These are phyloP conservation scores for Mortierella sp. DNA, from an alignment of 371 early-diverging fungal species.

Conservation along the genomic window DNA sequence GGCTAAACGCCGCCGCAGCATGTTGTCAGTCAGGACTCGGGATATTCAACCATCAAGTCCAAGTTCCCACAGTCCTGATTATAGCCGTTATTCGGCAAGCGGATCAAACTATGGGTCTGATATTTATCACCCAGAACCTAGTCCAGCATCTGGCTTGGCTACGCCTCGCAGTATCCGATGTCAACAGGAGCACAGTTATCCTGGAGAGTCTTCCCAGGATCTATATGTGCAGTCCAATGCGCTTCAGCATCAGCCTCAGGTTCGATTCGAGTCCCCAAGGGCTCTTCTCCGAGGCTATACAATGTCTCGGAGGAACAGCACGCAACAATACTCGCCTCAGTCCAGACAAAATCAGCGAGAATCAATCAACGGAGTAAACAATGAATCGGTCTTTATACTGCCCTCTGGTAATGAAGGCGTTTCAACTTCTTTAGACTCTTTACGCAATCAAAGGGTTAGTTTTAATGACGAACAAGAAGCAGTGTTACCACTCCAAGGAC, in stretches of 20 bases:
- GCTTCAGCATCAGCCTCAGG: not conserved
- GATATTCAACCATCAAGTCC: not conserved
- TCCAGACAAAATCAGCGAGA: not conserved
- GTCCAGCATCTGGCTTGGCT: not conserved
- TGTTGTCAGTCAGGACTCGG: not conserved
- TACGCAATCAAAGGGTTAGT: not conserved
- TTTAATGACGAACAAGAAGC: not conserved
- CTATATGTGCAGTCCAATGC: not conserved
- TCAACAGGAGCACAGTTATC: not conserved
- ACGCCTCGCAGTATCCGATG: not conserved
- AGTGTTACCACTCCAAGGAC: not conserved
- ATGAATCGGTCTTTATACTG: too few relatives aligned
- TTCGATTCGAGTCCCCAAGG: not conserved
- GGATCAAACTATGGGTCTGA: not conserved
- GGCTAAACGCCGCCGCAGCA: slow-evolving; percentile 4
- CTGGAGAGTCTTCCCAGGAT: not conserved
- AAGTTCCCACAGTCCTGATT: not conserved
- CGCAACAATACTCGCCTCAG: not conserved
- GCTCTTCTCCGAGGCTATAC: not conserved
- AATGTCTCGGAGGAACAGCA: not conserved
- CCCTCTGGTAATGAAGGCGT: too few relatives aligned
- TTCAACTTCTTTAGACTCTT: too few relatives aligned
- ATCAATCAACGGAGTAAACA: too few relatives aligned
- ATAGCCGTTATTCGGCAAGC: not conserved
- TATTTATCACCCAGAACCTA: not conserved